Conservation (phyloP, 2,329 filamentous ascomycete species). For the Penicillium digitatum region DNA sequence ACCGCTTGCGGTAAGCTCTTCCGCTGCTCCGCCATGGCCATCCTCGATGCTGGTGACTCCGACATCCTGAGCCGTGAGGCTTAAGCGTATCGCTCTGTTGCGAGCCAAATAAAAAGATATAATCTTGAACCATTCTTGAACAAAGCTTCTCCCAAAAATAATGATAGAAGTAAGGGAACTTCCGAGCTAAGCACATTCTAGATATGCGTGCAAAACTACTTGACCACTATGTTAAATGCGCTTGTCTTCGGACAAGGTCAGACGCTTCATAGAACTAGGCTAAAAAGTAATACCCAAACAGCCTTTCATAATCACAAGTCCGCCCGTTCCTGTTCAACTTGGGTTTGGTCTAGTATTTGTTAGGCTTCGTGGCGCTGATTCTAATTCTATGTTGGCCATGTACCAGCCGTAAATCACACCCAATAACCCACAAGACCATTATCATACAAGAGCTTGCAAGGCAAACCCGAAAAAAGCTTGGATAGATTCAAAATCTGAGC, state of each 20-base stretch:
- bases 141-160: not conserved
- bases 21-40: conserved; percentile 94
- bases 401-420: not conserved
- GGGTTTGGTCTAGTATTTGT: not conserved
- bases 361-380: not conserved
- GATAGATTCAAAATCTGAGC: not conserved
- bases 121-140: conserved; percentile 13
- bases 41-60: conserved; percentile 95
- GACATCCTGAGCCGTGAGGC: conserved; percentile 66
- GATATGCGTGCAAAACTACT: not conserved
- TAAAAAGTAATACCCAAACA: conserved; percentile 1
- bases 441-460: not conserved
- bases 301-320: not conserved
- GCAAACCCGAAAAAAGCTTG: not conserved
- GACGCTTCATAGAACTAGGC: conserved; percentile 9
- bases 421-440: not conserved
- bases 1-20: conserved; percentile 99
- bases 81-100: conserved; percentile 16
- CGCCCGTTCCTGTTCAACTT: not conserved
- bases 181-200: not conserved
- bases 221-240: not conserved
- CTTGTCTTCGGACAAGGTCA: not conserved
- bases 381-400: not conserved
- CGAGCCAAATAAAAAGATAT: conserved; percentile 7
- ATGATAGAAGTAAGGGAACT: not conserved